Evolutionary conservation across 192 early-diverging fungal species (phyloP).

Genomic region (Podila epicladia): DNA sequence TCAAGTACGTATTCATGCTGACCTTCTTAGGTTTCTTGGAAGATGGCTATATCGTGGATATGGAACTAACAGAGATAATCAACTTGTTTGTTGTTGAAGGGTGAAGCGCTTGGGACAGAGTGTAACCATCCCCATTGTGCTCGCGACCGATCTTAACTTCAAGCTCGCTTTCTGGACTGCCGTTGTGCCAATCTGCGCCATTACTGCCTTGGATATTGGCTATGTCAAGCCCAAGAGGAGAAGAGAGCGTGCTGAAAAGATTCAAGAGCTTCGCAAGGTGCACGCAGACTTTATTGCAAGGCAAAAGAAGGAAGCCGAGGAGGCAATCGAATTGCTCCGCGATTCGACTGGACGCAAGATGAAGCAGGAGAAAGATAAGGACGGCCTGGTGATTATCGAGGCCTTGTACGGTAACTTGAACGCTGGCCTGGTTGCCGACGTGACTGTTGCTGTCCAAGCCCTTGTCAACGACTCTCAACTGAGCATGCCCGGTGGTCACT

Average conservation of each 20-base stretch:
- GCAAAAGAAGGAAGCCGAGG: slow-evolving; percentile 81
- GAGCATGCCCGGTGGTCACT: slow-evolving; percentile 84
- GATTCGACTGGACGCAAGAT: slow-evolving; percentile 74
- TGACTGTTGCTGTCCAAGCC: slow-evolving; percentile 86
- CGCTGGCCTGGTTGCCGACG: slow-evolving; percentile 70
- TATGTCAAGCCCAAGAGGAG: slow-evolving; percentile 71
- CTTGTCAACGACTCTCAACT: slow-evolving; percentile 89
- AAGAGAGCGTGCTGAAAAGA: slow-evolving; percentile 55
- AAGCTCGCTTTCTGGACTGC: slow-evolving; percentile 62
- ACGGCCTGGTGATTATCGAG: slow-evolving; percentile 84
- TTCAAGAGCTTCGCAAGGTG: slow-evolving; percentile 61
- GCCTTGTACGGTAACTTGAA: slow-evolving; percentile 90
- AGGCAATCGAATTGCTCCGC: slow-evolving; percentile 77
- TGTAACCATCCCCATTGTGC: slow-evolving; percentile 69
- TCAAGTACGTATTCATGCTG: slow-evolving; percentile 49
- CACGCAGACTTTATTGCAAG: slow-evolving; percentile 68
- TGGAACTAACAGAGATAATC: neutral
- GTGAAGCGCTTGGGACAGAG: slow-evolving; percentile 75
- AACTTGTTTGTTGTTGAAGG: slow-evolving; percentile 21
- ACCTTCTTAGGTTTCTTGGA: neutral
- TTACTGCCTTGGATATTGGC: slow-evolving; percentile 63
- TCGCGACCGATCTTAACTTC: slow-evolving; percentile 67
- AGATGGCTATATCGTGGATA: too few relatives aligned
- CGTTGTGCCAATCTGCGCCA: slow-evolving; percentile 62
- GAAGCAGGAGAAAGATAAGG: slow-evolving; percentile 70